phyloP scores from a whole-genome alignment of 345 rosid species.

The Melaleuca alternifolia region DNA sequence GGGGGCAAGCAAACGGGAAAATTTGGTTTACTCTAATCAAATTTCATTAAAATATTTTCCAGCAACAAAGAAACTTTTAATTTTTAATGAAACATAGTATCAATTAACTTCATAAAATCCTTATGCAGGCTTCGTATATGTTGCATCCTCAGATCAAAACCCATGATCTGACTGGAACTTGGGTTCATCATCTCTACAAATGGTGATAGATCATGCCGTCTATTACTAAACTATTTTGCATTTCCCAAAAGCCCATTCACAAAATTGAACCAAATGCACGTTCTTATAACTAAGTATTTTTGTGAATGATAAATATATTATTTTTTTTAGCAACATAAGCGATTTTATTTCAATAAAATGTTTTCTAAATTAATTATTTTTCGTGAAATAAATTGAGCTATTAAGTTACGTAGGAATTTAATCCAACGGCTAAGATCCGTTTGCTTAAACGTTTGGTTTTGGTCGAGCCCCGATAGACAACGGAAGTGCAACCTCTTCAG shows the following conservation, averaged over 20 bases:
- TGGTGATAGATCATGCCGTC: neutral
- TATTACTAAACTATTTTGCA: too few relatives aligned
- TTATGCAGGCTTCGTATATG: neutral
- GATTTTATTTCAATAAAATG: too few relatives aligned
- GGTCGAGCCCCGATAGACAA: neutral
- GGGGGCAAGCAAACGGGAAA: neutral
- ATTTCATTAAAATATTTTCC: too few relatives aligned
- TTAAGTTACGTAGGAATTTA: neutral
- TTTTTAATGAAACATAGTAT: neutral
- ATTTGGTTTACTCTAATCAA: too few relatives aligned
- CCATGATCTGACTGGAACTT: neutral
- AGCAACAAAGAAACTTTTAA: neutral
- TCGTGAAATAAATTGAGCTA: neutral
- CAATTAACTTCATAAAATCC: neutral
- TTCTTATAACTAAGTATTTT: too few relatives aligned
- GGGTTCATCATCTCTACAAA: neutral
- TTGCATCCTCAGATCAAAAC: neutral
- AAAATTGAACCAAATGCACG: too few relatives aligned
- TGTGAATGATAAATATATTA: too few relatives aligned
- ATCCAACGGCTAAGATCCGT: neutral
- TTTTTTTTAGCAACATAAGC: too few relatives aligned
- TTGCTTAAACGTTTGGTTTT: neutral
- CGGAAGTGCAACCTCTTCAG: neutral
- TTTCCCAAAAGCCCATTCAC: too few relatives aligned
- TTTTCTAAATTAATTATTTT: too few relatives aligned